These are phyloP conservation scores for Fibroporia radiculosa DNA, from an alignment of 768 basidiomycete genomes.

Conservation along the genomic window DNA sequence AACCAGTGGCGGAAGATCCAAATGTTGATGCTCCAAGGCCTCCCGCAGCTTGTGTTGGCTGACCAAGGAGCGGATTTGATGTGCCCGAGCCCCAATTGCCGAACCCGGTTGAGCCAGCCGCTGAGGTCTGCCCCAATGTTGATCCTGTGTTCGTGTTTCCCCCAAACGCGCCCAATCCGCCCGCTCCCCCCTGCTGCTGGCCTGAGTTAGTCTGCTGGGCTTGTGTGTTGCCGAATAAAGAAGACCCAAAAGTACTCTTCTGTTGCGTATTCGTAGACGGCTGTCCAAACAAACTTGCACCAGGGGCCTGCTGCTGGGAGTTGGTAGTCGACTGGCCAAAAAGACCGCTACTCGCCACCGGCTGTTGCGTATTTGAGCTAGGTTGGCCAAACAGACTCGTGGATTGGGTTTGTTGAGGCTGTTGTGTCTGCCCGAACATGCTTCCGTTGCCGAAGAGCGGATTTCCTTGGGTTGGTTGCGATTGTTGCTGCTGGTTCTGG, in stretches of 20 bases:
- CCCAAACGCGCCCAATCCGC: constrained; percentile 14
- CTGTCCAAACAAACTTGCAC: constrained; percentile 18
- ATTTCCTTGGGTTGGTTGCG: constrained; percentile 13
- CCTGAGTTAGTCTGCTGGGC: constrained; percentile 17
- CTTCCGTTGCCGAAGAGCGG: constrained; percentile 15
- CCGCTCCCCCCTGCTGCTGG: constrained; percentile 19
- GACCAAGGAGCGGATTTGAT: constrained; percentile 7
- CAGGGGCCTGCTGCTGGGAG: constrained; percentile 17
- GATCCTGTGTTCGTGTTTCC: constrained; percentile 4
- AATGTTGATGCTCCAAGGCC: constrained; percentile 6
- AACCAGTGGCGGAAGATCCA: constrained; percentile 1
- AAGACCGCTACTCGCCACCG: constrained; percentile 9
- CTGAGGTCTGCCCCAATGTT: constrained; percentile 2
- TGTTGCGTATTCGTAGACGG: constrained; percentile 26
- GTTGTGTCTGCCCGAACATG: constrained; percentile 18
- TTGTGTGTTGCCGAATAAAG: constrained; percentile 29
- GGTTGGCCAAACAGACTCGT: constrained; percentile 17
- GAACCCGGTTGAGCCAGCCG: constrained; percentile 7
- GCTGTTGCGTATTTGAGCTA: constrained; percentile 17
- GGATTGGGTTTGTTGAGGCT: constrained; percentile 20
- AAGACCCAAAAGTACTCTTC: constrained; percentile 12
- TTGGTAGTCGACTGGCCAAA: constrained; percentile 19
- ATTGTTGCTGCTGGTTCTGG: constrained; percentile 14
- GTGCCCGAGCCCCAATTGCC: constrained; percentile 6
- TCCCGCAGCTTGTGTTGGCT: constrained; percentile 7